phyloP scores from a whole-genome alignment of 2,329 filamentous ascomycete species.

The Zarea fungicola region DNA sequence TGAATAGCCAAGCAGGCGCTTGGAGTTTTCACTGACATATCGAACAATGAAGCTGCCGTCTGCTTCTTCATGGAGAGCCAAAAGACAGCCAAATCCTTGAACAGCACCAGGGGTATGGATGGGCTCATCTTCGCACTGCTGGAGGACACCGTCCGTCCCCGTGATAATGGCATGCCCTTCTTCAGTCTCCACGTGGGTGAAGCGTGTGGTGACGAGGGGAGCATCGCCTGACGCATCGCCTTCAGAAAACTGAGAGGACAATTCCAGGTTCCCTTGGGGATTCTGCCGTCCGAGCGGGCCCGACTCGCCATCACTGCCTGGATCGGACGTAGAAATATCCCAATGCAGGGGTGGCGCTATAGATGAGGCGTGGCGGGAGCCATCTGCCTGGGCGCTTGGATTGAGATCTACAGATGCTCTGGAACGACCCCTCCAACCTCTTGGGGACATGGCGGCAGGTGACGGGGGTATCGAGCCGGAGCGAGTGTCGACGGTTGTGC shows the following conservation, averaged over 20 bases:
- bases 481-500: constrained; percentile 22
- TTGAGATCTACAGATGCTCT: constrained; percentile 29
- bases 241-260: constrained; percentile 17
- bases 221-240: constrained; percentile 30
- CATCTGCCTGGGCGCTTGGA: constrained; percentile 42
- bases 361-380: constrained; percentile 31
- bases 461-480: neutral
- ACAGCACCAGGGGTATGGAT: constrained; percentile 82
- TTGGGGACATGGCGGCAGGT: constrained; percentile 1
- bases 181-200: constrained; percentile 70
- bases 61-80: constrained; percentile 66
- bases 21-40: constrained; percentile 77
- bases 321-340: constrained; percentile 28
- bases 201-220: constrained; percentile 62
- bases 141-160: constrained; percentile 66
- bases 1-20: constrained; percentile 67
- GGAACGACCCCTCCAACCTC: constrained; percentile 2
- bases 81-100: constrained; percentile 72
- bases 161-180: constrained; percentile 80
- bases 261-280: constrained; percentile 9
- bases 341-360: constrained; percentile 29
- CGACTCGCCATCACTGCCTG: constrained; percentile 26
- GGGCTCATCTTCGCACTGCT: constrained; percentile 84
- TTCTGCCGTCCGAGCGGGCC: constrained; percentile 13
- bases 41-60: constrained; percentile 66